Evolutionary conservation across 768 basidiomycete genomes (phyloP), one percentile per base, ranked within the genome.

Genomic region (Pleurotus giganteus): DNA sequence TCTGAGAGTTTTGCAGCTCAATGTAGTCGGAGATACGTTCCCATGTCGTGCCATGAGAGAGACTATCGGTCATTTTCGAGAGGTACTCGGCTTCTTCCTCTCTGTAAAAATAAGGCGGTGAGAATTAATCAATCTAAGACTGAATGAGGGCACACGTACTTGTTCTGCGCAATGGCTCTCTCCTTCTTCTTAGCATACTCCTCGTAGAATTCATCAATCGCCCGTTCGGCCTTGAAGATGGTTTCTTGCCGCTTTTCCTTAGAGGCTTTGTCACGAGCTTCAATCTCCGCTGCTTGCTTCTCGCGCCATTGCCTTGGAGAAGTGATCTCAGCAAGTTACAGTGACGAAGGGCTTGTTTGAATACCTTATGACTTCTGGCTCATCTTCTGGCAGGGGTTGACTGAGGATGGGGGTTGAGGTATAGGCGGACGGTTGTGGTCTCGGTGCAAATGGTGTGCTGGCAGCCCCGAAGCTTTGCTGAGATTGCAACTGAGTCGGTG

Each of bases 1-100:
- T 94, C 71, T 98, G 94, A 53, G 94, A 97, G 69, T 98, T 98
- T 69, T 96, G 85, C 32, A 99, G 79, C 61, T 95, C 92, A 58
- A 97, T 72, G 47, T 86, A 71, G 24, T 85, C 85, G 66, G 87
- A 89, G 65, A 99, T 96, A 32, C 97, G 88, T 62, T 94, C 85
- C 96, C 96, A 99, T 6, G 94, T 96, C 19, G 96, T 97, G 23
- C 96, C 97, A 52, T 81, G 78, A 0, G 92, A 87, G 47, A 98
- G 83, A 8, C 85, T 82, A 45, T 86, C 86, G 19, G 83, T 83
- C 53, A 94, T 75, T n/a, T 74, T 71, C 13, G 83, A 77, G 36
- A 95, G 64, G 74, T 88, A 98, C 55, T 86, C 83, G 17, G 84
- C 83, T 70, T 98, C 96, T 59, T 87, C 78, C 66, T 97, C 89